These are phyloP conservation scores for Ceratocystis colombiana DNA, from an alignment of 2,329 filamentous ascomycete genomes.

Conservation along the genomic window DNA sequence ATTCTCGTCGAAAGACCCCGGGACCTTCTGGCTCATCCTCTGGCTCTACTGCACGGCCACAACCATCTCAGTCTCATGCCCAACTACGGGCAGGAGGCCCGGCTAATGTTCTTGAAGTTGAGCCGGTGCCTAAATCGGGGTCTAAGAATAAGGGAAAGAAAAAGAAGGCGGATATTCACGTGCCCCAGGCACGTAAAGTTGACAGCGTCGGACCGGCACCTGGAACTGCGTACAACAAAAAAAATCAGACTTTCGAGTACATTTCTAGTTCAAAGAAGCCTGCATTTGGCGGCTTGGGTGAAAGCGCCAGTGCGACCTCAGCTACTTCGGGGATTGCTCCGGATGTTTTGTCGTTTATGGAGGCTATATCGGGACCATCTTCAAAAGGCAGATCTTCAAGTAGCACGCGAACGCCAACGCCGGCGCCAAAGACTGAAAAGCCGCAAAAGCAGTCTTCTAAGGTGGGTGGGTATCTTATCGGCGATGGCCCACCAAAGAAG, in stretches of 20 bases:
- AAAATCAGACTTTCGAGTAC: constrained; percentile 59
- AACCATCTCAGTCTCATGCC: constrained; percentile 1
- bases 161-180: constrained; percentile 52
- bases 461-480: constrained; percentile 63
- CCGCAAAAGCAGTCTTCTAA: constrained; percentile 54
- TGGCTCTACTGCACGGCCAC: constrained; percentile 15
- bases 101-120: constrained; percentile 29
- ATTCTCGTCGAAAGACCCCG: constrained; percentile 49
- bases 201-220: constrained; percentile 53
- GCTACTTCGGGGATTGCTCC: neutral
- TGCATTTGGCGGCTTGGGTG: neutral
- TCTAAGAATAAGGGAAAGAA: constrained; percentile 42
- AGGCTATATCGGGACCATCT: constrained; percentile 14
- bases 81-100: constrained; percentile 16
- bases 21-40: constrained; percentile 28
- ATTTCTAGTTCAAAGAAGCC: constrained; percentile 39
- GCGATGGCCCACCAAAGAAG: constrained; percentile 53
- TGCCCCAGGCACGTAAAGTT: constrained; percentile 51
- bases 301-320: neutral
- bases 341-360: constrained; percentile 5
- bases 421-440: constrained; percentile 40
- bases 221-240: constrained; percentile 66
- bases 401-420: constrained; percentile 28
- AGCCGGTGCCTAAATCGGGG: constrained; percentile 42
- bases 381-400: constrained; percentile 25